Conservation (phyloP, 768 basidiomycete species). For the Russula emetica region DNA sequence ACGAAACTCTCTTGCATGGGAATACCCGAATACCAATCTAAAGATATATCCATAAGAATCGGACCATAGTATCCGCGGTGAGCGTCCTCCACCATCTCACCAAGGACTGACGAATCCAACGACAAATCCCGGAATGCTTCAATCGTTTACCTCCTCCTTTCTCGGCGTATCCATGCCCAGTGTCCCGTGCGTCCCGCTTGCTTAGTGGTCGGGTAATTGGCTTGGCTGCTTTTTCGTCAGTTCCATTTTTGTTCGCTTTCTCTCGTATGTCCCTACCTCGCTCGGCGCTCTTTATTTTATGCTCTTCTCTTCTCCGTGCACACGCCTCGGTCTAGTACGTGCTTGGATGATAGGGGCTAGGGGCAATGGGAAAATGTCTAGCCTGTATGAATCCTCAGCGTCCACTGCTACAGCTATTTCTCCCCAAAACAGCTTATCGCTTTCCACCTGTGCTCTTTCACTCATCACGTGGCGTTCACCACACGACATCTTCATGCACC, state of each 20-base stretch:
- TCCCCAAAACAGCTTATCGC: constrained; percentile 6
- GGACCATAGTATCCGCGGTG: constrained; percentile 3
- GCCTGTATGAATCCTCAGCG: not conserved
- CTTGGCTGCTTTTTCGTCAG: not conserved
- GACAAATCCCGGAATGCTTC: not conserved
- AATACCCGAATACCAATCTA: not conserved
- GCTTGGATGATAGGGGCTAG: constrained; percentile 3
- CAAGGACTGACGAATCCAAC: not conserved
- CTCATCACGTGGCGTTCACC: not conserved
- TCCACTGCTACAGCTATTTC: not conserved
- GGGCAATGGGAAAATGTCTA: not conserved
- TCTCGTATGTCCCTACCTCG: not conserved
- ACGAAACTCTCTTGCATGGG: constrained; percentile 1
- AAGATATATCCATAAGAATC: not conserved
- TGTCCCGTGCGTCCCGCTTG: not conserved
- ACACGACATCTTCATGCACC: constrained; percentile 15
- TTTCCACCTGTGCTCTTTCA: constrained; percentile 1
- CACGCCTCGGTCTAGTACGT: not conserved
- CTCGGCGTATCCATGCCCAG: not conserved
- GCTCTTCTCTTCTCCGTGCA: not conserved
- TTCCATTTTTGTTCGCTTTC: not conserved
- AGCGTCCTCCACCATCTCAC: constrained; percentile 4
- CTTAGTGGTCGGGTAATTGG: not conserved
- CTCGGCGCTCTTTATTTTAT: not conserved
- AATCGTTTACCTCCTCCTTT: not conserved